Evolutionary conservation across 257 asterid species (phyloP), one percentile per base, ranked within the genome.

Genomic region (Voacanga thouarsii): DNA sequence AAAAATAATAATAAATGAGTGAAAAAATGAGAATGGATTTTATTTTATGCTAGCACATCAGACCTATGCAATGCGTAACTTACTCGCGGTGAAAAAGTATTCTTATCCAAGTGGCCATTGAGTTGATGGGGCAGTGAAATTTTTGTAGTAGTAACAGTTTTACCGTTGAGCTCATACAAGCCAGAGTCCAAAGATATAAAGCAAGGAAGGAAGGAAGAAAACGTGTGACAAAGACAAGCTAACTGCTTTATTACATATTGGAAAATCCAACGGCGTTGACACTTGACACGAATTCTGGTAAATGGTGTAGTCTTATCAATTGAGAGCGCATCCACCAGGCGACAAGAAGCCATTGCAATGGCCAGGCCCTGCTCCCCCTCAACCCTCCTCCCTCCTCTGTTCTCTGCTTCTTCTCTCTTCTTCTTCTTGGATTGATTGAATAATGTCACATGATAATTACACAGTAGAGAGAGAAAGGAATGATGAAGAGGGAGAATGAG

Each of bases 201-300:
- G 24, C 0, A 44, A n/a, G 15, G 15, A 49, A 43, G 69, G 59
- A 63, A 41, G 16, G 39, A 33, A 61, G 24, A 66, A 61, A 65
- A 6, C n/a, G 63, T 44, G 72, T 68, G 80, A 71, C 75, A 63
- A 15, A 50, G 84, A 81, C 84, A 60, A 76, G 63, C 71, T 12
- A 77, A 71, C 81, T 4, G 64, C 78, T 53, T 59, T 61, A 41
- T 64, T 41, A 7, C 9, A 15, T 19, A 12, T 66, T 47, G 74
- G 23, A 79, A 83, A 84, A 74, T 72, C 79, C 57, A 84, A 86
- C 87, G 87, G 90, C 88, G 85, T 80, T 86, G 92, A 87, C 87
- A 77, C 84, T 80, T 59, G 87, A 84, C 85, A 82, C 88, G 83
- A 82, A 50, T 76, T 84, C 64, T 67, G 82, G 85, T 81, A 81